A percentile compares a stretch with the other conserved stretches of the same genome.
Conservation (phyloP, 768 basidiomycete genomes). For the Mycena galericulata region DNA sequence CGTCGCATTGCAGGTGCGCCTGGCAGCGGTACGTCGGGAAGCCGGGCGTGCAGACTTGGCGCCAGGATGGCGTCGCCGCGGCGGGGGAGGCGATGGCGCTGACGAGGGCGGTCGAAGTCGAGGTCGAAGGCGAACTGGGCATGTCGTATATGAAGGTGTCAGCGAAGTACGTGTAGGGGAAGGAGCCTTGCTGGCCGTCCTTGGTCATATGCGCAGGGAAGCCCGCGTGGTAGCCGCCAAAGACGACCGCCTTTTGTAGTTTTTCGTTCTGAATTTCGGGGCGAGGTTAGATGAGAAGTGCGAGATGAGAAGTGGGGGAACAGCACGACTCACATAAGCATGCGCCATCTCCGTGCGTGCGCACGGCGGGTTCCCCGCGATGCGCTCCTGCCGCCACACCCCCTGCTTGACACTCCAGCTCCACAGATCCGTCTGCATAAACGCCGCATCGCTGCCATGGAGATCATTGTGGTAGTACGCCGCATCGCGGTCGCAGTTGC, state of each 20-base stretch:
- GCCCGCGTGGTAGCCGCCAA: not conserved
- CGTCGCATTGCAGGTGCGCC: slow-evolving; percentile 47
- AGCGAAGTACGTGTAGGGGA: not conserved
- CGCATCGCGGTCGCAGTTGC: slow-evolving; percentile 48
- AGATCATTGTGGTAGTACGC: slow-evolving; percentile 40
- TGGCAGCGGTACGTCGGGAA: slow-evolving; percentile 57
- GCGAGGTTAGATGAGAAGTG: no score
- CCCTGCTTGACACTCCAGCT: slow-evolving; percentile 44
- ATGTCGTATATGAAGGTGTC: not conserved
- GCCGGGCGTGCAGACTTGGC: slow-evolving; percentile 52
- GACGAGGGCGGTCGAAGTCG: not conserved
- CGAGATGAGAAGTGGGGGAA: no score
- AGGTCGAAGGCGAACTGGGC: not conserved
- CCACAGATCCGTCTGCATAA: slow-evolving; percentile 46
- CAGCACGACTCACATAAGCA: slow-evolving; percentile 38
- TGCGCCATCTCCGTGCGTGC: slow-evolving; percentile 46
- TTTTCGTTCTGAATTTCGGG: not conserved
- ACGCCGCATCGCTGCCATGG: slow-evolving; percentile 34
- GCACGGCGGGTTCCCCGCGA: slow-evolving; percentile 46
- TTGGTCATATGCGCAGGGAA: not conserved
- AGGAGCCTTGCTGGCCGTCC: not conserved
- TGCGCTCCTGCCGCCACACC: slow-evolving; percentile 46
- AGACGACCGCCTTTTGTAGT: not conserved
- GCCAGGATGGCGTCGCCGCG: slow-evolving; percentile 41
- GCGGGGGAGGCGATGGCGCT: not conserved